Percentiles rank a stretch among this genome's conserved stretches.
These are phyloP conservation scores for Cercospora sp. DNA, from an alignment of 2,329 filamentous ascomycete species.

Conservation along the genomic window DNA sequence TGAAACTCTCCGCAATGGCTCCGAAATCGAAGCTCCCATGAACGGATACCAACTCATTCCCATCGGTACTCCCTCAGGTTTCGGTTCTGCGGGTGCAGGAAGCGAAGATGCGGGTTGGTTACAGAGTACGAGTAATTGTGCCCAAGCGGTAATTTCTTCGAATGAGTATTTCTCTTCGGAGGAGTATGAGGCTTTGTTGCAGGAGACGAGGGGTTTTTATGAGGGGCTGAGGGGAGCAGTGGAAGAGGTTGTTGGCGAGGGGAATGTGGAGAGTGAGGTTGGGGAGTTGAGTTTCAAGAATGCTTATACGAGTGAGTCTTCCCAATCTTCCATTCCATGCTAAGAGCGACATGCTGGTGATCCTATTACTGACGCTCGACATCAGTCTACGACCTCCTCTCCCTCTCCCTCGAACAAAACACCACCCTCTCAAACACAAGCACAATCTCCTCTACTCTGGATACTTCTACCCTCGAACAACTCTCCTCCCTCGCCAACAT, in stretches of 20 bases:
- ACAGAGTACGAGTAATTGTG: slow-evolving; percentile 58
- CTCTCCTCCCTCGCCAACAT: slow-evolving; percentile 72
- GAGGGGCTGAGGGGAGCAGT: slow-evolving; percentile 53
- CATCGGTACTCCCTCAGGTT: slow-evolving; percentile 55
- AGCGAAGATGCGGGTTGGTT: slow-evolving; percentile 60
- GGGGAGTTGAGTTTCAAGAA: slow-evolving; percentile 59
- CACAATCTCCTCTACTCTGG: slow-evolving; percentile 58
- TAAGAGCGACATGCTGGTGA: background rate
- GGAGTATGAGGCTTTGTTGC: slow-evolving; percentile 52
- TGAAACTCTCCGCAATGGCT: slow-evolving; percentile 71
- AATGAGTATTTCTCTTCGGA: slow-evolving; percentile 58
- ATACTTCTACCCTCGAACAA: slow-evolving; percentile 62
- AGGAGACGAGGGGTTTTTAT: slow-evolving; percentile 58
- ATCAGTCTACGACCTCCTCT: slow-evolving; percentile 59
- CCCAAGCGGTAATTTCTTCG: slow-evolving; percentile 58
- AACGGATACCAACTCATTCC: slow-evolving; percentile 83
- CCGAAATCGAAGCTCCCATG: slow-evolving; percentile 65
- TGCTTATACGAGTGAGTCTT: slow-evolving; percentile 62
- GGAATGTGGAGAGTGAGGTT: background rate
- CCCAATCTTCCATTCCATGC: background rate
- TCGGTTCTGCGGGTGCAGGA: slow-evolving; percentile 57
- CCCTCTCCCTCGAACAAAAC: slow-evolving; percentile 41
- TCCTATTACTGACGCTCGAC: background rate
- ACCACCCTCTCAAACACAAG: slow-evolving; percentile 65
- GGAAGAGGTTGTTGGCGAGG: slow-evolving; percentile 51